Percentiles rank a stretch among this genome's conserved stretches.
phyloP scores from a whole-genome alignment of 2,329 filamentous ascomycete genomes.

The Coniochaeta hoffmannii region DNA sequence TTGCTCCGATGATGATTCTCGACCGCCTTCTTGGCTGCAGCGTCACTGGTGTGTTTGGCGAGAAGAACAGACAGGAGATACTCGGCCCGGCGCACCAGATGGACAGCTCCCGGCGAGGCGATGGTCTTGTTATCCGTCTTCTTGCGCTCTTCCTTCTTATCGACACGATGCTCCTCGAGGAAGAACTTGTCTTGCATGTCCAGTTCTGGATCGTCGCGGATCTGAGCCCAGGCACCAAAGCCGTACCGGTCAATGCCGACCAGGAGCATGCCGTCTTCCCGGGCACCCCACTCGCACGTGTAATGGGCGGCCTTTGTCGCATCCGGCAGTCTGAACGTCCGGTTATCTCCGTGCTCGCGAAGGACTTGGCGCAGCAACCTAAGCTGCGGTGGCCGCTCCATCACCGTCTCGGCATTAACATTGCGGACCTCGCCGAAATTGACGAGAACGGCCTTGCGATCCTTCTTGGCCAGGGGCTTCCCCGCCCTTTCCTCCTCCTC shows the following conservation, averaged over 20 bases:
- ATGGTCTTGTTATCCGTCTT: conserved; percentile 72
- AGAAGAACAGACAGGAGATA: conserved; percentile 93
- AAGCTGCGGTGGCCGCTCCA: conserved; percentile 86
- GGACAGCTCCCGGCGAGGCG: conserved; percentile 93
- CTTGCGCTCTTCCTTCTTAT: conserved; percentile 88
- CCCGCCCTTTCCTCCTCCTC: conserved; percentile 76
- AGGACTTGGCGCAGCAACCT: conserved; percentile 73
- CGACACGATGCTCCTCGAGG: conserved; percentile 94
- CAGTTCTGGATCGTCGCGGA: conserved; percentile 84
- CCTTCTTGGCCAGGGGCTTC: conserved; percentile 87
- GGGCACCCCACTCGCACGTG: conserved; percentile 82
- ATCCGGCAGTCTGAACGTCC: conserved; percentile 78
- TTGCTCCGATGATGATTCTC: conserved; percentile 95
- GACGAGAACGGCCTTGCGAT: conserved; percentile 93
- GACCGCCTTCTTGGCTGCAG: conserved; percentile 67
- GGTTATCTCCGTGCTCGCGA: conserved; percentile 58
- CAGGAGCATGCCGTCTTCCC: conserved; percentile 95
- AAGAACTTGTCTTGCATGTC: conserved; percentile 88
- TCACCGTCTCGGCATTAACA: conserved; percentile 89
- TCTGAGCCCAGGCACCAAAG: conserved; percentile 91
- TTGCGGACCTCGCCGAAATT: conserved; percentile 91
- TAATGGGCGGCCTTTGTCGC: conserved; percentile 91
- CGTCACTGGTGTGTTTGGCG: conserved; percentile 72
- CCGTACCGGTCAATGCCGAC: conserved; percentile 90
- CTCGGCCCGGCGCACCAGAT: conserved; percentile 88